A percentile compares a stretch with the other conserved stretches of the same genome.
Evolutionary conservation across 805 yeast genomes (phyloP).

Genomic region (Lipomyces yamadae): DNA sequence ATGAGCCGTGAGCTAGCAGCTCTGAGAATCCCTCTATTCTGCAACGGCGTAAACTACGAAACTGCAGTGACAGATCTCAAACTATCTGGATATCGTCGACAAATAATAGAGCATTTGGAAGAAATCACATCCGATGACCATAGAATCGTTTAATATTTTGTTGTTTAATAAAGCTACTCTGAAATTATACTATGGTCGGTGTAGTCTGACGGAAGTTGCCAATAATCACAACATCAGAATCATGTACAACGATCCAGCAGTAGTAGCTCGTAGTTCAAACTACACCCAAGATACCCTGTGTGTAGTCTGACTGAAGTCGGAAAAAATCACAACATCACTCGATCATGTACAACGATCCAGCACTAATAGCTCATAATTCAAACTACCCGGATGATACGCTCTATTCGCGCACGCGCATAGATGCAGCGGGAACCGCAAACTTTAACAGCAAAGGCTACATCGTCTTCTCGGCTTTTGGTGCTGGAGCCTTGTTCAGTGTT

Average conservation of each 20-base stretch:
- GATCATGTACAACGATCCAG: background rate
- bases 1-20: constrained; percentile 25
- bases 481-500: background rate
- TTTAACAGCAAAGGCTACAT: background rate
- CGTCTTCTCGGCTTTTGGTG: background rate
- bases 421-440: background rate
- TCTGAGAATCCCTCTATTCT: constrained; percentile 29
- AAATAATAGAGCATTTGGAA: constrained; percentile 20
- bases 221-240: background rate
- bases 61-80: background rate
- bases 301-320: background rate
- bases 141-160: background rate
- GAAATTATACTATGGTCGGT: background rate
- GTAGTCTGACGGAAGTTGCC: background rate
- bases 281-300: background rate
- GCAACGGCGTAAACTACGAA: constrained; percentile 1
- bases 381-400: background rate
- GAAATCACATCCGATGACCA: constrained; percentile 4
- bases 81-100: constrained; percentile 3
- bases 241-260: background rate
- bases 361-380: background rate
- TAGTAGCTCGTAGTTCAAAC: background rate
- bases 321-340: background rate
- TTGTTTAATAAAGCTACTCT: background rate
- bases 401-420: background rate